Evolutionary conservation across 2,329 filamentous ascomycete genomes (phyloP).

Genomic region (Colletotrichum gloeosporioides): DNA sequence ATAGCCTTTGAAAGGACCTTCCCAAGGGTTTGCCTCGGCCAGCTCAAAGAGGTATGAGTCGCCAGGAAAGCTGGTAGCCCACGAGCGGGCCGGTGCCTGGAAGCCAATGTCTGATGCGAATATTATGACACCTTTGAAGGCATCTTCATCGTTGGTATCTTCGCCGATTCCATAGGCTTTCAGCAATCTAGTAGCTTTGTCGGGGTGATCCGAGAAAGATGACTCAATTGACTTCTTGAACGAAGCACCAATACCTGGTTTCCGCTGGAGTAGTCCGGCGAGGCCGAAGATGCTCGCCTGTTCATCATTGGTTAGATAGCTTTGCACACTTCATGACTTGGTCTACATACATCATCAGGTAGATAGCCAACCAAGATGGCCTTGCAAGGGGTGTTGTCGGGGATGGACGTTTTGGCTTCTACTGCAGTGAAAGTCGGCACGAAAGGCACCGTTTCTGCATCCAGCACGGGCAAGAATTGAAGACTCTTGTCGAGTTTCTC

Average conservation of each 20-base stretch:
- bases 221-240: neutral
- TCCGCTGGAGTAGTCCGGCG: neutral
- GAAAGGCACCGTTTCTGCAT: neutral
- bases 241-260: neutral
- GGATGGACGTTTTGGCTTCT: neutral
- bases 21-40: slow-evolving; percentile 53
- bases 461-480: neutral
- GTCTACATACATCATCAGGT: neutral
- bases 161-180: neutral
- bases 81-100: neutral
- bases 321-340: neutral
- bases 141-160: neutral
- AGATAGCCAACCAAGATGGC: neutral
- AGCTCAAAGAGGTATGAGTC: slow-evolving; percentile 34
- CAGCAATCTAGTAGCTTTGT: neutral
- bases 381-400: neutral
- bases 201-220: neutral
- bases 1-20: slow-evolving; percentile 42
- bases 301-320: neutral
- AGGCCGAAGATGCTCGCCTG: neutral
- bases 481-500: neutral
- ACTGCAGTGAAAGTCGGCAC: neutral
- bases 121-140: neutral
- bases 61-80: neutral
- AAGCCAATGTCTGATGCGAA: neutral